Conservation (phyloP, 106 monocot species). For the Xerophyta viscosa region DNA sequence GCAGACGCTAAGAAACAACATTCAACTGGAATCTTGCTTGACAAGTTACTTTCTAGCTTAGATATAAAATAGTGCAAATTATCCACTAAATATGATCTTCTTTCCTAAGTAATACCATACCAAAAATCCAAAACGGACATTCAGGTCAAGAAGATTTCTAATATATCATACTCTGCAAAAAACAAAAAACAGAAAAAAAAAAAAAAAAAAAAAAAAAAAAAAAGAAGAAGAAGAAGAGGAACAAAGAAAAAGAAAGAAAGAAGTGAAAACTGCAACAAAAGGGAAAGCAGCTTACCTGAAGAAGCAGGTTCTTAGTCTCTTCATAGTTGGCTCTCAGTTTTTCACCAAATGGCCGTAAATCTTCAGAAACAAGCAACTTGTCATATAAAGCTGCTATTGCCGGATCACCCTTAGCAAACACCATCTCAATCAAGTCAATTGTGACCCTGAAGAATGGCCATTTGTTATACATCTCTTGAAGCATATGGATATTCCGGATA, state of each 20-base stretch:
- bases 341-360: constrained; percentile 76
- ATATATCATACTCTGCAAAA: too few species aligned
- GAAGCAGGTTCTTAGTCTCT: constrained; percentile 82
- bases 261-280: background rate
- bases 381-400: constrained; percentile 89
- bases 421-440: constrained; percentile 97
- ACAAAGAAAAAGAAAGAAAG: background rate
- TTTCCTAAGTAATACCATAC: too few species aligned
- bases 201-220: too few species aligned
- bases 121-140: too few species aligned
- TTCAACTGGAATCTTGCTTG: too few species aligned
- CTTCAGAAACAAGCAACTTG: constrained; percentile 82
- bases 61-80: too few species aligned
- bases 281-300: constrained; percentile 48
- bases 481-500: constrained; percentile 51
- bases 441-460: constrained; percentile 99
- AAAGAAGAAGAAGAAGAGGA: too few species aligned
- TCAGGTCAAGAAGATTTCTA: too few species aligned
- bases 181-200: too few species aligned
- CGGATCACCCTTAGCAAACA: constrained; percentile 95
- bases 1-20: too few species aligned
- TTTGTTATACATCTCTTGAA: constrained; percentile 89
- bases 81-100: too few species aligned
- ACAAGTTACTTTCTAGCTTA: too few species aligned
- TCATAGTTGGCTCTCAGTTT: constrained; percentile 57